These are phyloP conservation scores for Fistulinella prunicolor DNA, from an alignment of 768 basidiomycete species.

Conservation along the genomic window DNA sequence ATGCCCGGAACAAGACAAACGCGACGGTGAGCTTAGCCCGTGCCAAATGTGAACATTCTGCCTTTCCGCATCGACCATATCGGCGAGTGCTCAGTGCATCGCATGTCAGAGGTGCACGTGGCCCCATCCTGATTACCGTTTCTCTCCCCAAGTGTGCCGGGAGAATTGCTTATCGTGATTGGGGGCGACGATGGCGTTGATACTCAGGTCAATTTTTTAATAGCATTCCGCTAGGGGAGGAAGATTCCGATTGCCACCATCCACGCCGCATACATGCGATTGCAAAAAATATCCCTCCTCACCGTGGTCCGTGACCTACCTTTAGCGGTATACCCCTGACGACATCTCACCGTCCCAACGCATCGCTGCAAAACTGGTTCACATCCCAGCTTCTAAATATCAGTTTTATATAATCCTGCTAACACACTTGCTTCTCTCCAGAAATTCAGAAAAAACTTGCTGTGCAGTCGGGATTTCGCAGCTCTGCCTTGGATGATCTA, in stretches of 20 bases:
- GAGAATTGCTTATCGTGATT: constrained; percentile 80
- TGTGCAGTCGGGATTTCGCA: constrained; percentile 35
- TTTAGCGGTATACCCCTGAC: constrained; percentile 43
- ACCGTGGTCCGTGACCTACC: background rate
- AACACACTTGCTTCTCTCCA: constrained; percentile 41
- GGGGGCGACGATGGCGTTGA: constrained; percentile 75
- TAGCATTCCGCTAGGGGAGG: constrained; percentile 33
- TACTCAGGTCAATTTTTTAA: constrained; percentile 58
- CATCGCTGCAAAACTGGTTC: constrained; percentile 38
- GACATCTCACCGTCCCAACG: constrained; percentile 51
- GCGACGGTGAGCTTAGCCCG: too few relatives aligned
- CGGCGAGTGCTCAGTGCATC: too few relatives aligned
- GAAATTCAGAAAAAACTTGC: constrained; percentile 20
- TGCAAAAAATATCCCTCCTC: too few relatives aligned
- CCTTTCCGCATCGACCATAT: too few relatives aligned
- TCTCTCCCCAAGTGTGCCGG: too few relatives aligned
- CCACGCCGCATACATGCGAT: too few relatives aligned
- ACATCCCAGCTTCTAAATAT: constrained; percentile 45
- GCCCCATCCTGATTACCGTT: too few relatives aligned
- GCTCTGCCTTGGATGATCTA: too few relatives aligned
- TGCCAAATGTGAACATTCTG: too few relatives aligned
- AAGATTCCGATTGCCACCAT: background rate
- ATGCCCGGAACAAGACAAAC: too few relatives aligned
- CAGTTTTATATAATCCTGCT: constrained; percentile 39
- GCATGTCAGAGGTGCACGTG: too few relatives aligned